Evolutionary conservation across 2,329 filamentous ascomycete species (phyloP), one percentile per base, ranked within the genome.

Genomic region (Penicillium sp.): DNA sequence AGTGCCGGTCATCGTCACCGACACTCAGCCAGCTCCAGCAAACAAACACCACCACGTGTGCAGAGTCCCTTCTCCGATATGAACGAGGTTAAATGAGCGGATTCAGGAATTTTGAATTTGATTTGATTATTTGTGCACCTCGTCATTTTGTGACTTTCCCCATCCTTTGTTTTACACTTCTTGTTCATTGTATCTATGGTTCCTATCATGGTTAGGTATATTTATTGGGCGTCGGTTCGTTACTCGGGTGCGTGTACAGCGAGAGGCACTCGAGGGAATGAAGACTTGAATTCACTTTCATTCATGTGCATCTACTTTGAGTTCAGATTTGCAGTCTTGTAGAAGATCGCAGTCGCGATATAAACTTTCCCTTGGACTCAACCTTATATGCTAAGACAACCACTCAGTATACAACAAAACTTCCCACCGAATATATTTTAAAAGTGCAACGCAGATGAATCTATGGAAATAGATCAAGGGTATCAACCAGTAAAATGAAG

Each of bases 51-150:
- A 17, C 56, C 46, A 25, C 59, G 57, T 41, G 61, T 56, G 29
- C 56, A 58, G 42, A 69, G 66, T 42, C 67, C 67, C 4, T 70
- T 70, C 45, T 67, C 65, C 11, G 67, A 70, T 42, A 57, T 56
- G 12, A 65, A 69, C 46, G 67, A 69, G 51, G 56, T 69, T 29
- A 60, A 61, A 61, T 61, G 39, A 59, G 25, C 15, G 15, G 25
- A 29, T 39, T 25, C 13, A 27, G 35, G 35, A 7, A 4, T 30
- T 30, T 34, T 25, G 13, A 16, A 37, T 40, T 31, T 23, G 22
- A 32, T 30, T 27, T 38, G 36, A 29, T 27, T 30, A n/a, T n/a
- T n/a, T n/a, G n/a, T n/a, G n/a, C n/a, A n/a, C n/a, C n/a, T n/a
- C n/a, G 11, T 31, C 32, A 30, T 34, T 23, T 30, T 28, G 4